Base-by-base conservation (phyloP, 2,329 filamentous ascomycete species). In the Scedosporium dehoogii region DNA sequence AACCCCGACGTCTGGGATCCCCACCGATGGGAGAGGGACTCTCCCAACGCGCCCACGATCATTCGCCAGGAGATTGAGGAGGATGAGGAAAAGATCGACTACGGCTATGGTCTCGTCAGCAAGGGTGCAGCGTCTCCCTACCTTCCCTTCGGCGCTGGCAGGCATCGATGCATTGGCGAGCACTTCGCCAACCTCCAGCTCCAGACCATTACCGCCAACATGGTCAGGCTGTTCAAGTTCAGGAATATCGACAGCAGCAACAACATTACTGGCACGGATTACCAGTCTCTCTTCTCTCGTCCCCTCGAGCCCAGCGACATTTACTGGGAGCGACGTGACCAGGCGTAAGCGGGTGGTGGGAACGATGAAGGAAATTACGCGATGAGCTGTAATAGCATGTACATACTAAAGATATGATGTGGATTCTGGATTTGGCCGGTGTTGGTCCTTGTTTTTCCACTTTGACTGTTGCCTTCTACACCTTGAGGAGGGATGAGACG, bases 131-230 rank as follows among this genome's bases (percentile, higher is more conserved):
- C 85, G 64, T 96, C 90, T 60, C 92, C 93, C 0, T 97, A 97
- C 74, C 84, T 97, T 58, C 93, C 93, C 1, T 97, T 97, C 72
- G 93, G 93, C 63, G 93, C 92, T 33, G 93, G 93, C 51, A 83
- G 93, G 68, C 93, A 97, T 76, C 83, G 93, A 67, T 97, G 93
- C 76, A 97, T 97, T 71, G 93, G 93, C 67, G 93, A 97, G 81
- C 91, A 96, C 71, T 97, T 97, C 74, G 93, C 93, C 68, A 96
- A 96, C 73, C 82, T 96, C 63, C 93, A 97, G 77, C 80, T 97
- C 65, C 88, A 92, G 72, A 92, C 91, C 55, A 96, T 97, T 67
- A 79, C 88, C 12, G 91, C 87, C 59, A 86, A 86, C 63, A 78
- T 92, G 67, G 89, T 96, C 48, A 83, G 91, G 59, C 73, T 85